Percentiles rank a stretch among this genome's conserved stretches.
phyloP scores from a whole-genome alignment of 2,329 filamentous ascomycete genomes.

The Pyrenophora seminiperda region DNA sequence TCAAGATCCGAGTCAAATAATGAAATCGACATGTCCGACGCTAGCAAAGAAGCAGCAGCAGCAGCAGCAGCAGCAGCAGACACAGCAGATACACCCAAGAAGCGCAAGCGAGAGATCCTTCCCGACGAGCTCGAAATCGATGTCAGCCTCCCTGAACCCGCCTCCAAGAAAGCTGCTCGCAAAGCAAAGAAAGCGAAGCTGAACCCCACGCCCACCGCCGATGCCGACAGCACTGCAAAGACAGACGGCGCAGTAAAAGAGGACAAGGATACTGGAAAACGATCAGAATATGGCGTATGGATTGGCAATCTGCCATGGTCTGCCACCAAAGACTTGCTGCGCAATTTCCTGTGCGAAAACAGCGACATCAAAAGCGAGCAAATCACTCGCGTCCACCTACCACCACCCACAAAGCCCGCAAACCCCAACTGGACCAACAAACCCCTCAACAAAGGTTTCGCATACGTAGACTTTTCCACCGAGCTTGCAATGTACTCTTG shows the following conservation, averaged over 20 bases:
- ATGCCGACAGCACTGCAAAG: conserved; percentile 13
- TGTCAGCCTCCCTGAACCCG: conserved; percentile 84
- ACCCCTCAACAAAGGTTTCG: conserved; percentile 86
- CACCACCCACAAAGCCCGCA: conserved; percentile 55
- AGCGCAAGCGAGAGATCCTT: conserved; percentile 64
- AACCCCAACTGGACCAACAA: conserved; percentile 53
- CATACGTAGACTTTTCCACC: conserved; percentile 88
- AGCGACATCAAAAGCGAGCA: conserved; percentile 63
- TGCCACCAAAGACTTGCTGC: conserved; percentile 73
- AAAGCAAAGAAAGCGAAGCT: conserved; percentile 83
- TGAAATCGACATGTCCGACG: conserved; percentile 19
- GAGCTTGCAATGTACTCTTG: conserved; percentile 73
- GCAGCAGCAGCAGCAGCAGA: conserved; percentile 1
- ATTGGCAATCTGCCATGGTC: conserved; percentile 93
- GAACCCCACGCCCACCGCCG: conserved; percentile 30
- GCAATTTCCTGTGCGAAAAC: conserved; percentile 77
- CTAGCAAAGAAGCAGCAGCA: conserved; percentile 16
- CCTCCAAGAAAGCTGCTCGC: conserved; percentile 91
- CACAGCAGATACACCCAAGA: conserved; percentile 39
- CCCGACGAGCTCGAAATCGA: conserved; percentile 80
- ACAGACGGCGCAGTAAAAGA: conserved; percentile 45
- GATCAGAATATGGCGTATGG: conserved; percentile 88
- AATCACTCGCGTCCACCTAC: conserved; percentile 86
- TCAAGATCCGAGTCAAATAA: conserved; percentile 24
- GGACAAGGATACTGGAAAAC: conserved; percentile 52